Evolutionary conservation across 176 grass and related monocot species (phyloP), one percentile per base, ranked within the genome.

Genomic region (Avena atlantica): DNA sequence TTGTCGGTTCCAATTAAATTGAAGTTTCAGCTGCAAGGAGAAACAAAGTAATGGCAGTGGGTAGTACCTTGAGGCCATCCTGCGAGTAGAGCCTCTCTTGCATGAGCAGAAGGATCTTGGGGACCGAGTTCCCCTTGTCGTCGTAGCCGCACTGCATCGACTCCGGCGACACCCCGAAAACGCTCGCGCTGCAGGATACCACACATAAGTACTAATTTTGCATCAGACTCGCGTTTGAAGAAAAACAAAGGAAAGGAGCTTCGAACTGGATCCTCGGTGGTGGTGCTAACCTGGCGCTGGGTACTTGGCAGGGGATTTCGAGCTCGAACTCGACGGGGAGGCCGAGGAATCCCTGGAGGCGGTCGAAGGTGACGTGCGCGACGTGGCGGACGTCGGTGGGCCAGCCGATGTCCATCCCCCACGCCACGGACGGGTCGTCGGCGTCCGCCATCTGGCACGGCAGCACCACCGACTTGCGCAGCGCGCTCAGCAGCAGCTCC

Each of bases 311-410:
- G 24, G 96, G 89, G 81, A 98, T 87, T 73, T 98, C 93, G 47
- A 92, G 81, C 88, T 95, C 91, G 84, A 98, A 95, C 88, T 98
- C 93, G 21, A 94, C 93, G 19, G 96, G 96, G 82, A 98, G 90
- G 27, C 93, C 96, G 49, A 96, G 94, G 86, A 98, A 98, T 5
- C 96, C 96, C 2, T 98, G 89, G 88, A 94, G 93, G 60, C 96
- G 88, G 76, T 98, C 96, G 75, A 98, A 98, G 79, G 96, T 98
- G 84, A 98, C 96, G 81, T 98, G 96, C 14, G 92, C 94, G 79
- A 98, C 94, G 81, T 98, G 96, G 45, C 92, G 88, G 84, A 98
- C 94, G 76, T 98, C 92, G 0, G 96, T 97, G 19, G 94, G 94
- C 92, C 92, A 97, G 21, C 94, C 81, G 78, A 97, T 97, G 66